phyloP scores from a whole-genome alignment of 306 rosid species.

The Cicer pinnatifidum region DNA sequence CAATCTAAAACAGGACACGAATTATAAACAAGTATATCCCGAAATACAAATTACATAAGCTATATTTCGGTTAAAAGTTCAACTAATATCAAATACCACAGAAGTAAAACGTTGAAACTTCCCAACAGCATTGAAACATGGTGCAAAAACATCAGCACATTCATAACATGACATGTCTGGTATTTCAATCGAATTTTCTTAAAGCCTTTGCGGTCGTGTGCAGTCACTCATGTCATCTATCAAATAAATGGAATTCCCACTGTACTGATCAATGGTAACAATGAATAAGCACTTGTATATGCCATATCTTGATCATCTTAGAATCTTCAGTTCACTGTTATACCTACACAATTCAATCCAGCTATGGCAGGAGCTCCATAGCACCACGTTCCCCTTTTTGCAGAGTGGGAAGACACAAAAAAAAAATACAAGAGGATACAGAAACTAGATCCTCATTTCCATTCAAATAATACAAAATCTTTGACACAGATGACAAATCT shows the following conservation, averaged over 20 bases:
- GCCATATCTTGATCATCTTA: constrained; percentile 1
- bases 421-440: constrained; percentile 35
- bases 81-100: neutral
- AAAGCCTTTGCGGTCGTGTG: neutral
- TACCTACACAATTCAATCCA: constrained; percentile 3
- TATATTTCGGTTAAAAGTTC: constrained; percentile 17
- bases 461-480: constrained; percentile 57
- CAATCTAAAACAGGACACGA: constrained; percentile 13
- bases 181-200: neutral
- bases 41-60: neutral
- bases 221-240: neutral
- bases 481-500: constrained; percentile 64
- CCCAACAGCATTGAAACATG: neutral
- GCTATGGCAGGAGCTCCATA: constrained; percentile 16
- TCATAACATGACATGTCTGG: neutral
- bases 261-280: too few species aligned
- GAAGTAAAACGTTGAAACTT: neutral
- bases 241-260: neutral
- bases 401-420: constrained; percentile 32
- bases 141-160: neutral
- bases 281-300: neutral
- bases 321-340: constrained; percentile 7
- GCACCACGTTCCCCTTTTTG: constrained; percentile 18
- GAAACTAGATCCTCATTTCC: constrained; percentile 46
- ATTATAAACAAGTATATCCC: neutral